Conservation (phyloP, 139 green algal species). For the Chlamydomonas sp. region DNA sequence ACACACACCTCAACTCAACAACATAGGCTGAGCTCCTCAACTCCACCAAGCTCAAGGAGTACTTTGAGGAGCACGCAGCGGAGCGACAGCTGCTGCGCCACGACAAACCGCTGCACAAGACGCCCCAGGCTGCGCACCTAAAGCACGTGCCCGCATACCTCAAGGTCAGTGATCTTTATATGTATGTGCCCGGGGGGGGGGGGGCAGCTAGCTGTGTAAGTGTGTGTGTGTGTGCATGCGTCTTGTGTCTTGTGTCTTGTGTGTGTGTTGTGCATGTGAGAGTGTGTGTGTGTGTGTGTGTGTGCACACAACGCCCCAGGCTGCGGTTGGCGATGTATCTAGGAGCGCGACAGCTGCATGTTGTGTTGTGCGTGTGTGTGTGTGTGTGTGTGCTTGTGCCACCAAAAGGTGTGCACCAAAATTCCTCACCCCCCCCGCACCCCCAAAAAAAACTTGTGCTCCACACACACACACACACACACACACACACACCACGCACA, state of each 20-base stretch:
- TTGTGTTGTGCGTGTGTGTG: too few relatives aligned
- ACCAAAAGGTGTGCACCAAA: too few relatives aligned
- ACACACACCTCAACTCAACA: too few relatives aligned
- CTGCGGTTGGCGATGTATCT: too few relatives aligned
- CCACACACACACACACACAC: too few relatives aligned
- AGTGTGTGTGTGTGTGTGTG: background rate
- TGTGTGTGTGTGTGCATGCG: background rate
- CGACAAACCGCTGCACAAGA: slow-evolving; percentile 64
- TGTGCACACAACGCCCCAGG: background rate
- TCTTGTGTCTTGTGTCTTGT: background rate
- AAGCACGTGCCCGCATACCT: slow-evolving; percentile 76
- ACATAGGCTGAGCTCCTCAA: too few relatives aligned
- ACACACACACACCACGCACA: too few relatives aligned
- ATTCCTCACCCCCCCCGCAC: too few relatives aligned
- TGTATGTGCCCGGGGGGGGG: slow-evolving; percentile 10
- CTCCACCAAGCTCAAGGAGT: slow-evolving; percentile 35
- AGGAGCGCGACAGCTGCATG: too few relatives aligned
- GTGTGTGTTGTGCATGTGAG: background rate
- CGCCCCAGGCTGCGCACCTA: slow-evolving; percentile 52
- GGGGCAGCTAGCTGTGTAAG: background rate
- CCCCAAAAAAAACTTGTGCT: too few relatives aligned
- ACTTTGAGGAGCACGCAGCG: slow-evolving; percentile 83
- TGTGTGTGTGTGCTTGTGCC: too few relatives aligned
- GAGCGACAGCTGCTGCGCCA: slow-evolving; percentile 68
- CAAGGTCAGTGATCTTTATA: slow-evolving; percentile 22